Conservation (phyloP, 148 eudicot species). For the Fagopyrum homotropicum region DNA sequence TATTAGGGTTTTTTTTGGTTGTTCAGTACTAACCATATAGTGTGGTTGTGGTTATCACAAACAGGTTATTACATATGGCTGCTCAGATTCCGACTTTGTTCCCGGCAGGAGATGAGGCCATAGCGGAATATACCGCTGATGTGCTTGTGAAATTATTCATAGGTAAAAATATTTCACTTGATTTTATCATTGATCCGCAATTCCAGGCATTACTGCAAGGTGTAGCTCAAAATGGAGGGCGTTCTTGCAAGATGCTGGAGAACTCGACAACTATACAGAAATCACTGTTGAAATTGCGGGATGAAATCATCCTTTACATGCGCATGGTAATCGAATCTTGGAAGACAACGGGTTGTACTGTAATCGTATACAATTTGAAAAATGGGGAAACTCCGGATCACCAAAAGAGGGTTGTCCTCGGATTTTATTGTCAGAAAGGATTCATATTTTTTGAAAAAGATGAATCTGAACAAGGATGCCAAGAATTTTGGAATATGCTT, state of each 20-base stretch:
- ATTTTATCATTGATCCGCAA: not conserved
- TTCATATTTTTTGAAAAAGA: not conserved
- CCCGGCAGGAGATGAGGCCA: not conserved
- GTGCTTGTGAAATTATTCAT: not conserved
- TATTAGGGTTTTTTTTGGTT: too few relatives aligned
- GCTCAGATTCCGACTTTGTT: not conserved
- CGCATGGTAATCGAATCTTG: not conserved
- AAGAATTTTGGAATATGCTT: too few relatives aligned
- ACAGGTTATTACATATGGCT: not conserved
- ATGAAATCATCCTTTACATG: not conserved
- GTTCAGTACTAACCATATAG: too few relatives aligned
- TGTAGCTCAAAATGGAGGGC: not conserved
- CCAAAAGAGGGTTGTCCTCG: too few relatives aligned
- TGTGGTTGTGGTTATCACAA: too few relatives aligned
- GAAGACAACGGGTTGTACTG: not conserved
- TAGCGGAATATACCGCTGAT: not conserved
- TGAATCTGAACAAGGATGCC: too few relatives aligned
- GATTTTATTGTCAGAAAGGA: not conserved
- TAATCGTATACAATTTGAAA: not conserved
- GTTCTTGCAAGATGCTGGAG: not conserved
- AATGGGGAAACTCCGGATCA: not conserved
- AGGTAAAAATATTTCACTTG: not conserved
- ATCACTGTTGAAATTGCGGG: not conserved
- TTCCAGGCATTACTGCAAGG: not conserved
- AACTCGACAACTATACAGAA: not conserved